phyloP scores from a whole-genome alignment of 345 rosid genomes.

The Mallotus nudiflorus region DNA sequence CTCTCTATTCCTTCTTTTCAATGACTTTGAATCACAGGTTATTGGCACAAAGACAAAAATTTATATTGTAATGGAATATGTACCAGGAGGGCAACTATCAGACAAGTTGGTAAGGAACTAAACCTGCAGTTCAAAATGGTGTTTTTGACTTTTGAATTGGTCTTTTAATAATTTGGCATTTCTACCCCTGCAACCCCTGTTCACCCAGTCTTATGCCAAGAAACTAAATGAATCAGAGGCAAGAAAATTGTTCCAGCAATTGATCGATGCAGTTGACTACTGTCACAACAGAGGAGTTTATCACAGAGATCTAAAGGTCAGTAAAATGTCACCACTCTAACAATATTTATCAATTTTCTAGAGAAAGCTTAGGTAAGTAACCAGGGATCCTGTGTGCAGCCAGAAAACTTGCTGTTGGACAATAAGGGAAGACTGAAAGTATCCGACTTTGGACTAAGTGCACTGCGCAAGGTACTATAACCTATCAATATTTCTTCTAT shows the following conservation, averaged over 20 bases:
- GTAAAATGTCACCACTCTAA: not conserved
- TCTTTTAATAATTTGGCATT: not conserved
- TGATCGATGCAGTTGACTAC: slow-evolving; percentile 81
- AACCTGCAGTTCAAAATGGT: not conserved
- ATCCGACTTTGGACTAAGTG: slow-evolving; percentile 85
- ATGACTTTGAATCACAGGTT: slow-evolving; percentile 44
- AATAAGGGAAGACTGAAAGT: slow-evolving; percentile 74
- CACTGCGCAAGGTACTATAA: slow-evolving; percentile 55
- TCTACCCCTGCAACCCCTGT: not conserved
- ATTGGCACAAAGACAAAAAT: slow-evolving; percentile 86
- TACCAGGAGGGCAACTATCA: slow-evolving; percentile 78
- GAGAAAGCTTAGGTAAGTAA: not conserved
- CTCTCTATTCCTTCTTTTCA: not conserved
- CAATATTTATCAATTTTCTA: not conserved
- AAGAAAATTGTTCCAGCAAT: slow-evolving; percentile 74
- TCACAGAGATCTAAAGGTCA: slow-evolving; percentile 89
- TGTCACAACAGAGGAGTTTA: slow-evolving; percentile 87
- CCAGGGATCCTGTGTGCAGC: slow-evolving; percentile 44
- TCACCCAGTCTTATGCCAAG: slow-evolving; percentile 46
- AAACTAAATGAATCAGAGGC: slow-evolving; percentile 70
- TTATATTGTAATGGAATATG: slow-evolving; percentile 84
- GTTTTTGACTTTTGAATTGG: not conserved
- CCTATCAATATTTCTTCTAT: not conserved
- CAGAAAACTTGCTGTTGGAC: slow-evolving; percentile 81
- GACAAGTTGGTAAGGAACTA: slow-evolving; percentile 66